Conservation (phyloP, 305 asterid species). For the Fraxinus greggii region DNA sequence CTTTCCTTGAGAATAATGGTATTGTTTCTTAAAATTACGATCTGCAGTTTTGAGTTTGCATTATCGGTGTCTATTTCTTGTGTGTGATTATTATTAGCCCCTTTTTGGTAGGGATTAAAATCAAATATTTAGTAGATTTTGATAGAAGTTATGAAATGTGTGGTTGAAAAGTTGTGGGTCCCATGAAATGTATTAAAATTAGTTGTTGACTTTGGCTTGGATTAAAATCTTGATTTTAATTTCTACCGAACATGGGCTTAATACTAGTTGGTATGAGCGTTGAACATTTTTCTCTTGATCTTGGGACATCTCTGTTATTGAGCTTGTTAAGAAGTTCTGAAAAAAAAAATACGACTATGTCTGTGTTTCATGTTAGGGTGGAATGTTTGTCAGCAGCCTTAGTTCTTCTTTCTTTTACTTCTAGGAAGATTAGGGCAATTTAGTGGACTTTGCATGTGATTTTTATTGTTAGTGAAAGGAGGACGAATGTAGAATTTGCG, state of each 20-base stretch:
- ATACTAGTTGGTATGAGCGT: not conserved
- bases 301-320: constrained; percentile 14
- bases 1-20: constrained; percentile 87
- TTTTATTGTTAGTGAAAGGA: not conserved
- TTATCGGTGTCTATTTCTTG: not conserved
- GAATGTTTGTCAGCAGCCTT: not conserved
- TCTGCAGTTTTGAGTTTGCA: not conserved
- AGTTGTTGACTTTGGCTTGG: not conserved
- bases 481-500: not conserved
- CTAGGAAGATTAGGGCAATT: not conserved
- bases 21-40: constrained; percentile 17
- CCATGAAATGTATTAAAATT: not conserved
- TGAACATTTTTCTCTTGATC: not conserved
- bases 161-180: not conserved
- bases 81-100: not conserved
- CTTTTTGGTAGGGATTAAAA: not conserved
- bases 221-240: not conserved
- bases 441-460: not conserved
- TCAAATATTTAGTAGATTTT: not conserved
- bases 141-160: not conserved
- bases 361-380: not conserved
- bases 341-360: not conserved
- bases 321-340: not conserved
- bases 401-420: not conserved
- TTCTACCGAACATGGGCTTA: not conserved